These are phyloP conservation scores for Trametes gibbosa DNA, from an alignment of 768 basidiomycete species.

Conservation along the genomic window DNA sequence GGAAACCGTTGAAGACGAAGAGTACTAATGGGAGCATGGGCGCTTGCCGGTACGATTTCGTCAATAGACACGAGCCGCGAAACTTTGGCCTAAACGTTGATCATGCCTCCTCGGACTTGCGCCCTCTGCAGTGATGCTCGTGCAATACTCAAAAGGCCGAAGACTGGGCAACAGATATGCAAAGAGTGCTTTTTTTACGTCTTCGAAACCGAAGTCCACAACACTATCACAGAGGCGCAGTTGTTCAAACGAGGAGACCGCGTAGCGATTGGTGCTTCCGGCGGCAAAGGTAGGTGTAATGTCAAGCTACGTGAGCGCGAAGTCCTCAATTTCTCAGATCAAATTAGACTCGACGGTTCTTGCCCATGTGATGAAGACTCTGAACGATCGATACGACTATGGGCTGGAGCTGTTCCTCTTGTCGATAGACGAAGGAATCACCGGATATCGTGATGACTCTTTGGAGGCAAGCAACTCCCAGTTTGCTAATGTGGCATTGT, in stretches of 20 bases:
- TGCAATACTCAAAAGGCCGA: slow-evolving; percentile 91
- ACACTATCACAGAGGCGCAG: slow-evolving; percentile 80
- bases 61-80: slow-evolving; percentile 6
- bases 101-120: slow-evolving; percentile 81
- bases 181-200: slow-evolving; percentile 94
- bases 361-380: slow-evolving; percentile 92
- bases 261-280: slow-evolving; percentile 97
- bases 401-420: slow-evolving; percentile 88
- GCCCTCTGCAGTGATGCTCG: slow-evolving; percentile 70
- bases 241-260: slow-evolving; percentile 88
- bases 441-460: slow-evolving; percentile 96
- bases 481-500: not conserved
- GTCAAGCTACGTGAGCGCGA: not conserved
- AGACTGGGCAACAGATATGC: slow-evolving; percentile 97
- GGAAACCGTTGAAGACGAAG: not conserved
- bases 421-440: slow-evolving; percentile 98
- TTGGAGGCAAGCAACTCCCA: slow-evolving; percentile 60
- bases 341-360: slow-evolving; percentile 90
- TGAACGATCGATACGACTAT: slow-evolving; percentile 93
- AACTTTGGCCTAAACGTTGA: slow-evolving; percentile 14
- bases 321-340: not conserved
- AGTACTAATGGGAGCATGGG: not conserved
- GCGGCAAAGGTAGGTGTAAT: slow-evolving; percentile 79
- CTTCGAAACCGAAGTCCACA: slow-evolving; percentile 98
- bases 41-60: slow-evolving; percentile 8